Base-by-base conservation (phyloP, 2,329 filamentous ascomycete genomes). In the Pseudogymnoascus sp. region DNA sequence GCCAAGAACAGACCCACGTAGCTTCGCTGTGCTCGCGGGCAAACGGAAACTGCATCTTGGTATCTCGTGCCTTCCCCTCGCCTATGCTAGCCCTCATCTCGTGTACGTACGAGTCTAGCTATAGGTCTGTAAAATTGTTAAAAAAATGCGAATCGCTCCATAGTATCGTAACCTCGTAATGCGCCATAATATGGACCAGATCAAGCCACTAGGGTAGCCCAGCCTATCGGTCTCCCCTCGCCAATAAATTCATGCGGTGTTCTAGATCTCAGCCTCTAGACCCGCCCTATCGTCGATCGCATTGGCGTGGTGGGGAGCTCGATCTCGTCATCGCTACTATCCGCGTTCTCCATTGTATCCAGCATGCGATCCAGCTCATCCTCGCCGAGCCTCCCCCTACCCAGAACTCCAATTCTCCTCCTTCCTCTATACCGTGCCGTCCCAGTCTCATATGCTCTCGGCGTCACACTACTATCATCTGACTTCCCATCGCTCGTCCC, bases 321-420 rank as follows among this genome's bases (percentile, higher is more conserved):
- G 34, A 72, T 61, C n/a, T 72, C 69, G 14, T 73, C 73, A 44
- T 72, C 71, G 60, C 73, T 72, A 62, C 72, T 74, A 64, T 71
- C 74, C n/a, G 69, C 70, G 28, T 73, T 69, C 7, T 61, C 66
- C 69, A 73, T 72, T 59, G 72, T 70, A 59, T 74, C 72, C 25
- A 74, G 62, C 64, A 74, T 64, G 25, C 69, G 69, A 64, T 74
- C 71, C 60, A 73, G 71, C 5, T 67, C 69, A 36, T 72, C 66
- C 21, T 62, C 46, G 25, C 46, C 38, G 50, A 18, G 63, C 62
- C 64, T 64, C 63, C 62, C 38, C 18, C 31, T 56, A 56, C 46
- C 46, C 25, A 56, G 10, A 31, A 59, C 62, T 64, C 63, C 62
- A 60, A 64, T 66, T 62, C 62, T 53, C 40, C 36, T 64, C 53